Evolutionary conservation across 257 asterid genomes (phyloP).

Genomic region (Apocynum venetum): DNA sequence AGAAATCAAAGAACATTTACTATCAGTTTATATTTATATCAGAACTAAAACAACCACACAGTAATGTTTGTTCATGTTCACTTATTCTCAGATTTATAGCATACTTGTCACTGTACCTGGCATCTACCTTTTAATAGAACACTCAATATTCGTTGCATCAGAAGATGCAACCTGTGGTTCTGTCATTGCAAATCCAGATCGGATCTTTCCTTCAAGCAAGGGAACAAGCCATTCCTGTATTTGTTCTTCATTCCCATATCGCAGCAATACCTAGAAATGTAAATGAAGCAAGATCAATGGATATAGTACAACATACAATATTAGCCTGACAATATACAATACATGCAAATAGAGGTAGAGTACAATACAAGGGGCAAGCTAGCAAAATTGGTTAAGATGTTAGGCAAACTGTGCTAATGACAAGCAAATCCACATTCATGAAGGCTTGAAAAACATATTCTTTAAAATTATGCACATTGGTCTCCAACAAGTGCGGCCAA

Average conservation of each 20-base stretch:
- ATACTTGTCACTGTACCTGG: not conserved
- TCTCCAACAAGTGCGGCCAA: not conserved
- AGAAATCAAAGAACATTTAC: not conserved
- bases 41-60: not conserved
- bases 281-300: not conserved
- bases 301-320: not conserved
- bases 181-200: constrained; percentile 99
- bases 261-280: constrained; percentile 64
- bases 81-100: not conserved
- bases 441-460: not conserved
- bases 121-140: constrained; percentile 77
- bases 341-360: not conserved
- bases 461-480: not conserved
- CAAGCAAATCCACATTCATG: not conserved
- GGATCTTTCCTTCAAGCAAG: constrained; percentile 77
- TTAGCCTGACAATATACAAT: not conserved
- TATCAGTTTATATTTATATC: not conserved
- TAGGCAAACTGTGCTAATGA: not conserved
- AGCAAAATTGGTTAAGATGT: not conserved
- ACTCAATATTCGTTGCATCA: constrained; percentile 94
- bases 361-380: not conserved
- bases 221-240: constrained; percentile 80
- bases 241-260: constrained; percentile 85
- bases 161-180: constrained; percentile 99
- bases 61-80: not conserved